phyloP scores from a whole-genome alignment of 2,329 filamentous ascomycete species.

The Macroventuria anomochaeta region DNA sequence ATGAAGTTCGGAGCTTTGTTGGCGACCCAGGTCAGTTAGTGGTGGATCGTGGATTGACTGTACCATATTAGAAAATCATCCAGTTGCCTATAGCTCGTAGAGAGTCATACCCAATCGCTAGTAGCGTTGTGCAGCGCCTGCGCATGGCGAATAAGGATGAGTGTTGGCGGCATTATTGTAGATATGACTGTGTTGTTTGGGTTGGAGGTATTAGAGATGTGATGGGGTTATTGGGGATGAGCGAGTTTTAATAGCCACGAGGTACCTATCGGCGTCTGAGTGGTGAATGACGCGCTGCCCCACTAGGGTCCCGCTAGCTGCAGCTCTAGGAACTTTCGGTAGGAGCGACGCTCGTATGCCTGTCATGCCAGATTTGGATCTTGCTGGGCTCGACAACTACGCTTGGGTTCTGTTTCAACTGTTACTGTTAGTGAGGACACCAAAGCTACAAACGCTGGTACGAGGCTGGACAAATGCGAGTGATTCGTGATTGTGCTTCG shows the following conservation, averaged over 20 bases:
- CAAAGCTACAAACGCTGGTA: neutral
- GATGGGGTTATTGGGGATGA: neutral
- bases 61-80: neutral
- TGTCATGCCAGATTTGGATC: neutral
- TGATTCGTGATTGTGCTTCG: slow-evolving; percentile 24
- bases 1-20: slow-evolving; percentile 52
- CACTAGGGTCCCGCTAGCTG: slow-evolving; percentile 14
- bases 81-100: neutral
- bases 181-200: neutral
- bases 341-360: neutral
- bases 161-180: slow-evolving; percentile 50
- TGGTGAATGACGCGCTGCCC: slow-evolving; percentile 19
- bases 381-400: neutral
- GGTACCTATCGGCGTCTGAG: slow-evolving; percentile 10
- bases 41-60: slow-evolving; percentile 50
- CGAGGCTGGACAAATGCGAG: slow-evolving; percentile 4
- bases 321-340: slow-evolving; percentile 3
- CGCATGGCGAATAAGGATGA: slow-evolving; percentile 55
- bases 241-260: slow-evolving; percentile 12
- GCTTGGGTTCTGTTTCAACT: neutral
- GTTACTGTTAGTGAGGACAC: neutral
- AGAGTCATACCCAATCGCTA: slow-evolving; percentile 40
- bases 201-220: neutral
- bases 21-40: slow-evolving; percentile 50
- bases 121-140: slow-evolving; percentile 55